Conservation (phyloP, 1,284 basidiomycete species). For the Rhodofomes roseus region DNA sequence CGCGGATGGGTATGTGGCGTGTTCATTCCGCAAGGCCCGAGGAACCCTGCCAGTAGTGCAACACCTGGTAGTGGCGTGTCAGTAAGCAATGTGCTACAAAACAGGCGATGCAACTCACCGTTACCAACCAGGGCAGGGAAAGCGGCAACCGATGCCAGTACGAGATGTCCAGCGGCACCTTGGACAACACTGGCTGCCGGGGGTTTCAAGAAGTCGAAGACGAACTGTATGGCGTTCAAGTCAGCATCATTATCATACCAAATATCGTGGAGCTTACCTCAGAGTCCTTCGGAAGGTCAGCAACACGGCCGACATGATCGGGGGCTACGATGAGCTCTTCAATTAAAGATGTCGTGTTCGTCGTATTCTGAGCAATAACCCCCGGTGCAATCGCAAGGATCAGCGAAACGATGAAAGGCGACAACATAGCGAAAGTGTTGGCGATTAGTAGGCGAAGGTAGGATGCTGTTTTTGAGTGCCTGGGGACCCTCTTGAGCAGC, state of each 20-base stretch:
- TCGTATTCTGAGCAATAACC: conserved; percentile 8
- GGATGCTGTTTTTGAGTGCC: neutral
- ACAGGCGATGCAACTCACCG: conserved; percentile 6
- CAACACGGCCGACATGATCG: conserved; percentile 19
- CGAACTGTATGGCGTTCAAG: conserved; percentile 15
- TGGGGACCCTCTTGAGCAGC: neutral
- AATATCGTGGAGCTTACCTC: conserved; percentile 16
- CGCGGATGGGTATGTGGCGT: conserved; percentile 37
- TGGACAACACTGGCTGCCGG: conserved; percentile 11
- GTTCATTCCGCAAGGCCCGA: conserved; percentile 34
- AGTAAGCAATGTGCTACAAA: neutral
- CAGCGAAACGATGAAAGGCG: conserved; percentile 13
- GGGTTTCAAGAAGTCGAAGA: conserved; percentile 27
- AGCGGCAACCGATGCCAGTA: conserved; percentile 22
- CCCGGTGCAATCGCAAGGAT: conserved; percentile 14
- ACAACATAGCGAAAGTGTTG: conserved; percentile 11
- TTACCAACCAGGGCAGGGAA: conserved; percentile 27
- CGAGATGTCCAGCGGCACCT: conserved; percentile 23
- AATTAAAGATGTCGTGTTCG: conserved; percentile 10
- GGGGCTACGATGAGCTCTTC: conserved; percentile 17
- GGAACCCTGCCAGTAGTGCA: conserved; percentile 25
- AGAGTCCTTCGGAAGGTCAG: conserved; percentile 22
- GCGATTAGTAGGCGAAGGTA: conserved; percentile 3
- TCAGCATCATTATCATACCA: neutral
- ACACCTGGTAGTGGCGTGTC: conserved; percentile 11